These are phyloP conservation scores for Nicotiana otophora DNA, from an alignment of 257 asterid species.

Conservation along the genomic window DNA sequence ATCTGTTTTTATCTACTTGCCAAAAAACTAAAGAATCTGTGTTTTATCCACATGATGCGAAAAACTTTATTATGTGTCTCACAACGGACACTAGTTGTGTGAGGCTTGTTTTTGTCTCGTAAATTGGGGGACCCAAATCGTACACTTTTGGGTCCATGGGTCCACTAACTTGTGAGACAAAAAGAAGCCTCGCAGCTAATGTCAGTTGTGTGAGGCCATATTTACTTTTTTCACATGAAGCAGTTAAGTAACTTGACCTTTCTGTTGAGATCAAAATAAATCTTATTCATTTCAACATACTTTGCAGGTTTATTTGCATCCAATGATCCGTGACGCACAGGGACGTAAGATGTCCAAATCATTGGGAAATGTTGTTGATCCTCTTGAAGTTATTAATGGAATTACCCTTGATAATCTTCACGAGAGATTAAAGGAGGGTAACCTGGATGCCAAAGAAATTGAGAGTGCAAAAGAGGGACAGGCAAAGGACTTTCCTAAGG, in stretches of 20 bases:
- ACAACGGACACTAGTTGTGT: too few species aligned
- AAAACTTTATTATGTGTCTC: too few species aligned
- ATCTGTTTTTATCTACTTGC: background rate
- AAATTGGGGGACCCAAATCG: too few species aligned
- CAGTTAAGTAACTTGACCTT: background rate
- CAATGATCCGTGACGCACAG: conserved; percentile 95
- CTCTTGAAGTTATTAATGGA: conserved; percentile 83
- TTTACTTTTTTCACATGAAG: too few species aligned
- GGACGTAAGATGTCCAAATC: conserved; percentile 99
- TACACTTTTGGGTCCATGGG: too few species aligned
- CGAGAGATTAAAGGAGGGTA: conserved; percentile 82
- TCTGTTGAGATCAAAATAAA: background rate
- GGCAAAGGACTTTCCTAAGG: conserved; percentile 67
- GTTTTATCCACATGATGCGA: background rate
- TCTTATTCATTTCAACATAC: conserved; percentile 5
- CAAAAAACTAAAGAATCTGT: too few species aligned
- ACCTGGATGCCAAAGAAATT: conserved; percentile 77
- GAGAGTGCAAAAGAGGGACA: conserved; percentile 84
- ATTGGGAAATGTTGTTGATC: conserved; percentile 88
- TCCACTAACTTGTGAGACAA: too few species aligned
- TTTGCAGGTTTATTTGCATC: conserved; percentile 83
- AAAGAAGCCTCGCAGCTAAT: too few species aligned
- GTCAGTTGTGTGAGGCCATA: too few species aligned
- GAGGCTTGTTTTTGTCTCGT: too few species aligned
- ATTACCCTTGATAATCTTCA: conserved; percentile 67